Conservation (phyloP, 192 early-diverging fungal genomes). For the Entomortierella lignicola region DNA sequence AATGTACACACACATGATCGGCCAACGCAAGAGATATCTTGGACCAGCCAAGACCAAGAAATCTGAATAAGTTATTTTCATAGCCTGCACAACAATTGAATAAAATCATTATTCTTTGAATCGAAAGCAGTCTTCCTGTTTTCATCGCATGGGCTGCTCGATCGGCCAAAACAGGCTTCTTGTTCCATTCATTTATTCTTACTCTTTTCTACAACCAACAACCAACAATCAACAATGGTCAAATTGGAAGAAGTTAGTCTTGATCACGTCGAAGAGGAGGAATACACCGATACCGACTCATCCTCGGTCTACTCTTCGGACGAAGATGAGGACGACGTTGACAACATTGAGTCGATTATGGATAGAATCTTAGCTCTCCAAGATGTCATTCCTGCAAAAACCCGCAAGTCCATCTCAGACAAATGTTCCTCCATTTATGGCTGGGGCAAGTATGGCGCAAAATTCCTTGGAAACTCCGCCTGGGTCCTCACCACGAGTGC, state of each 20-base stretch:
- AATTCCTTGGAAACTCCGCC: slow-evolving; percentile 80
- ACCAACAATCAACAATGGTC: slow-evolving; percentile 47
- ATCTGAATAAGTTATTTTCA: slow-evolving; percentile 27
- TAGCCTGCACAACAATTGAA: not conserved
- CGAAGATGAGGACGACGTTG: slow-evolving; percentile 59
- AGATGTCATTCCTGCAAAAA: slow-evolving; percentile 86
- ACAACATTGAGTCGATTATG: slow-evolving; percentile 81
- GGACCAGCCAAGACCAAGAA: slow-evolving; percentile 55
- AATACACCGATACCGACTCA: slow-evolving; percentile 63
- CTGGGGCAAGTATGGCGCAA: slow-evolving; percentile 67
- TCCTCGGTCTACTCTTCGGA: slow-evolving; percentile 73
- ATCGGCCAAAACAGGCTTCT: not conserved
- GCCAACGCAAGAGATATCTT: slow-evolving; percentile 85
- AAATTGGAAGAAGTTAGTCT: slow-evolving; percentile 64
- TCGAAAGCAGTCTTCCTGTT: slow-evolving; percentile 6
- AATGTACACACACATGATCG: slow-evolving; percentile 94
- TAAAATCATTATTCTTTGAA: not conserved
- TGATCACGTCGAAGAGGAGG: slow-evolving; percentile 59
- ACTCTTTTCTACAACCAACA: not conserved
- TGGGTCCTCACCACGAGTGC: slow-evolving; percentile 93
- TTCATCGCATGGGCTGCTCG: not conserved
- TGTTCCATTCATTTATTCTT: not conserved
- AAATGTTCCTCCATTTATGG: slow-evolving; percentile 63
- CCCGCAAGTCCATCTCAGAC: slow-evolving; percentile 71
- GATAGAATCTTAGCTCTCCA: slow-evolving; percentile 85